These are phyloP conservation scores for Arctium minus DNA, from an alignment of 129 eudicot species.

Conservation along the genomic window DNA sequence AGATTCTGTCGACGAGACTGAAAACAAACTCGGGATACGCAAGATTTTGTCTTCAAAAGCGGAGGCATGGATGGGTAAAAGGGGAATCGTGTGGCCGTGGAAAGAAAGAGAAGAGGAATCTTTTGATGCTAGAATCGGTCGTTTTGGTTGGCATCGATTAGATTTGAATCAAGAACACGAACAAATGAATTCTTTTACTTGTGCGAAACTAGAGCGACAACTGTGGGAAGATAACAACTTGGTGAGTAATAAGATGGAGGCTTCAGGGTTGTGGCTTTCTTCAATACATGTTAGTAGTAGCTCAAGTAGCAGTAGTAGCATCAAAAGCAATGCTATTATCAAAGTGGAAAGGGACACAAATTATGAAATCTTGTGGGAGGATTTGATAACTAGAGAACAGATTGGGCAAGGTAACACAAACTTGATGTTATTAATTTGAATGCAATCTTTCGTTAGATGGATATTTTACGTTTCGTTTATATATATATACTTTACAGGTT, in stretches of 20 bases:
- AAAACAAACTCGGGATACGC: conserved; percentile 45
- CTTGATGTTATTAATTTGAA: background rate
- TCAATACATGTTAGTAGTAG: conserved; percentile 54
- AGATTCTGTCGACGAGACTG: conserved; percentile 51
- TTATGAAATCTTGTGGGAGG: conserved; percentile 81
- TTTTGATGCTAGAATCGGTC: conserved; percentile 4
- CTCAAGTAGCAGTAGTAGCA: conserved; percentile 28
- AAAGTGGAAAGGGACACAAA: conserved; percentile 49
- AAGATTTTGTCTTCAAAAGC: conserved; percentile 60
- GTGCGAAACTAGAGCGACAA: conserved; percentile 1
- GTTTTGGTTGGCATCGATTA: conserved; percentile 10
- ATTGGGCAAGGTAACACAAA: conserved; percentile 66
- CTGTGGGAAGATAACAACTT: background rate
- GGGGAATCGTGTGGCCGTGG: conserved; percentile 59
- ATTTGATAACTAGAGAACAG: conserved; percentile 59
- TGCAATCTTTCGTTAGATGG: background rate
- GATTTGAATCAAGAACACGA: conserved; percentile 1
- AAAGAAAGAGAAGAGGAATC: conserved; percentile 30
- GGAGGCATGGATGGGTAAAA: conserved; percentile 67
- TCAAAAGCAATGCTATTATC: conserved; percentile 45
- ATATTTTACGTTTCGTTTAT: background rate
- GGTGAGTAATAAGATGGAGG: background rate
- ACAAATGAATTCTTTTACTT: background rate
- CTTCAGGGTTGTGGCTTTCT: conserved; percentile 16
- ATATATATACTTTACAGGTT: conserved; percentile 46